Percentiles rank a stretch among this genome's conserved stretches.
Evolutionary conservation across 352 stramenopile genomes (phyloP).

Genomic region (Lagenidium sp.): DNA sequence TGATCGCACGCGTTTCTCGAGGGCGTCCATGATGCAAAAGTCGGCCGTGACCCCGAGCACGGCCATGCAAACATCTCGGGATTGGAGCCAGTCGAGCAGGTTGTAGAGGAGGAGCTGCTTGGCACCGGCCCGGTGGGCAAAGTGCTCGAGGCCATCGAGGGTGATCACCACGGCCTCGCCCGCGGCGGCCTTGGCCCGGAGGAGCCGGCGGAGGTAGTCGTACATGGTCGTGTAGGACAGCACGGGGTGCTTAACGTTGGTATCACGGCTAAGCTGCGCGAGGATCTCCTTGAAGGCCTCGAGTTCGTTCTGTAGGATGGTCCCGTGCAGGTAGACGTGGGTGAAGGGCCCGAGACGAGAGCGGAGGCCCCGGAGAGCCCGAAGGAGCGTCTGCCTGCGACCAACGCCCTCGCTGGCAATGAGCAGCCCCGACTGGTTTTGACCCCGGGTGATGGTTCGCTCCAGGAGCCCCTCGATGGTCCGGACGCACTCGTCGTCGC

Average conservation of each 20-base stretch:
- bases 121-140: constrained; percentile 43
- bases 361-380: constrained; percentile 41
- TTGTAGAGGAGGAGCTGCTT: constrained; percentile 85
- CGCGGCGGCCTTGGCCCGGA: constrained; percentile 35
- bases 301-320: constrained; percentile 73
- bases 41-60: constrained; percentile 72
- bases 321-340: constrained; percentile 67
- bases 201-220: constrained; percentile 58
- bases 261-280: constrained; percentile 48
- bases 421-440: constrained; percentile 75
- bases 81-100: constrained; percentile 79
- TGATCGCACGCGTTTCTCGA: constrained; percentile 78
- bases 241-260: constrained; percentile 54
- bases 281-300: constrained; percentile 81
- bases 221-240: constrained; percentile 84
- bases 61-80: constrained; percentile 70
- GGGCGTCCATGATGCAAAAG: constrained; percentile 73
- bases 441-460: constrained; percentile 52
- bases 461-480: constrained; percentile 55
- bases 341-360: constrained; percentile 29
- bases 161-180: constrained; percentile 59
- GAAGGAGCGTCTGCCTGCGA: constrained; percentile 39
- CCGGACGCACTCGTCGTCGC: constrained; percentile 11
- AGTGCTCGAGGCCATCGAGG: constrained; percentile 70
- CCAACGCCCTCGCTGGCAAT: constrained; percentile 43